Evolutionary conservation across 768 basidiomycete genomes (phyloP).

Genomic region (Lyophyllum decastes): DNA sequence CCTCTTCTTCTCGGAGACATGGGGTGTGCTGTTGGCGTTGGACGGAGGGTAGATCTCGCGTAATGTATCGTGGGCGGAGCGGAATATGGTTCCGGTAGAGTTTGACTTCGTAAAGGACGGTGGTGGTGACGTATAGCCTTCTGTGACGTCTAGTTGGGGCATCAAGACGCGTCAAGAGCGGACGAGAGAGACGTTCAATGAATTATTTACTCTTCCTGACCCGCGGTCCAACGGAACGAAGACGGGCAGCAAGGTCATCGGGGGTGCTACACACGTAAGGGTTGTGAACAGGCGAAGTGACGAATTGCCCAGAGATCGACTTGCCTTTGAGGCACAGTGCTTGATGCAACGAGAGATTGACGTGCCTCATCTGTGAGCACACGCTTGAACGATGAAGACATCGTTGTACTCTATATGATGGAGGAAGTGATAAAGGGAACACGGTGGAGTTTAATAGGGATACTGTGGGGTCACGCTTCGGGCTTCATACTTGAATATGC

Average conservation of each 20-base stretch:
- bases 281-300: neutral
- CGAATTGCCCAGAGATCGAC: neutral
- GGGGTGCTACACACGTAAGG: conserved; percentile 33
- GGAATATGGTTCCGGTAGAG: conserved; percentile 46
- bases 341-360: conserved; percentile 18
- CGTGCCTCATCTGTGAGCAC: conserved; percentile 26
- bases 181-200: neutral
- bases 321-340: conserved; percentile 12
- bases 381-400: conserved; percentile 26
- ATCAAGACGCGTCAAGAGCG: conserved; percentile 25
- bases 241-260: conserved; percentile 51
- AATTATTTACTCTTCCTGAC: conserved; percentile 56
- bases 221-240: conserved; percentile 59
- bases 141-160: conserved; percentile 50
- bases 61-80: conserved; percentile 57
- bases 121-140: conserved; percentile 52
- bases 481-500: too few relatives aligned
- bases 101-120: conserved; percentile 42
- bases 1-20: conserved; percentile 34
- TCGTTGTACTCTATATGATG: neutral
- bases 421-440: neutral
- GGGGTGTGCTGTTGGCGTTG: conserved; percentile 9
- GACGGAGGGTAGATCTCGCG: conserved; percentile 41
- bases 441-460: too few relatives aligned
- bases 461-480: too few relatives aligned